Percentiles rank a stretch among this genome's conserved stretches.
Evolutionary conservation across 2,329 filamentous ascomycete genomes (phyloP).

Genomic region (Verticillium longisporum): DNA sequence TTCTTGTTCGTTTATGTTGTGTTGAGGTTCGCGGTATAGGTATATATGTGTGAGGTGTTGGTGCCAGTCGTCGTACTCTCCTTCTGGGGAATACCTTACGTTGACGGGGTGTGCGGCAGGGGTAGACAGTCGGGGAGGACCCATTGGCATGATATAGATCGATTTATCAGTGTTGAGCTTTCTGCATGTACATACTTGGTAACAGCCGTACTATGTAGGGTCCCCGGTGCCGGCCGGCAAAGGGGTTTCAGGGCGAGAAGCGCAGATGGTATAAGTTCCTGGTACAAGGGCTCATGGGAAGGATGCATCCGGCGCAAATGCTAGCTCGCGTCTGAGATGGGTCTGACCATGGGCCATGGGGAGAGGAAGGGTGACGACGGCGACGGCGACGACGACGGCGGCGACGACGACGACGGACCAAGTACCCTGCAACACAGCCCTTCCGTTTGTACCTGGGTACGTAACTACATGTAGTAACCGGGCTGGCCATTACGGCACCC

Average conservation of each 20-base stretch:
- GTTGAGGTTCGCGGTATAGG: background rate
- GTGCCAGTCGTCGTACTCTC: background rate
- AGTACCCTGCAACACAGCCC: background rate
- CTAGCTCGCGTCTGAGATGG: background rate
- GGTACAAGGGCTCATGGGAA: background rate
- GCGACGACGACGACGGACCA: background rate
- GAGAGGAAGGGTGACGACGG: background rate
- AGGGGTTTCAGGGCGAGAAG: background rate
- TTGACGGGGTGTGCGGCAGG: background rate
- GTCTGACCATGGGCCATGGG: background rate
- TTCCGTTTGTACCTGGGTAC: background rate
- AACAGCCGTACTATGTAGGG: background rate
- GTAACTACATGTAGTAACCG: background rate
- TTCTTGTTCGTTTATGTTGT: background rate
- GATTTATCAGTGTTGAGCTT: background rate
- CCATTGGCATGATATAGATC: background rate
- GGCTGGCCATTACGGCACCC: background rate
- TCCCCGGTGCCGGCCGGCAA: background rate
- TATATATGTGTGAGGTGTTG: background rate
- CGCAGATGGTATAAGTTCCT: background rate
- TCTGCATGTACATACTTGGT: background rate
- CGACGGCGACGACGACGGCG: background rate
- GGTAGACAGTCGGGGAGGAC: background rate
- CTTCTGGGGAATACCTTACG: background rate
- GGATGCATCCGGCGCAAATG: background rate